phyloP scores from a whole-genome alignment of 257 asterid genomes.

The Fraxinus quadrangulata region DNA sequence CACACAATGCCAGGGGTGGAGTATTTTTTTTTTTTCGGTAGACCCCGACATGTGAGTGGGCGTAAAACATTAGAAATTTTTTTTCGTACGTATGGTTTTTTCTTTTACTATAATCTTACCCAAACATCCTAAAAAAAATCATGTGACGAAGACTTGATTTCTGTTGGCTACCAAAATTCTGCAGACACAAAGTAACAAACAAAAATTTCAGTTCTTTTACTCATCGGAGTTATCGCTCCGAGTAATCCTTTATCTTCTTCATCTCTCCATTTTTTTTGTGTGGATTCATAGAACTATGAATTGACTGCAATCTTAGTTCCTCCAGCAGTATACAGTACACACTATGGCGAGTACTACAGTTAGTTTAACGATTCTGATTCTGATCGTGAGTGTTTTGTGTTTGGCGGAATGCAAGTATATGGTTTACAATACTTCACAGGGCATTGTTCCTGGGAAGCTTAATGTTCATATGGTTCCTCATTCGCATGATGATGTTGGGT shows the following conservation, averaged over 20 bases:
- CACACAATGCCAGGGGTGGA: no score
- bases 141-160: neutral
- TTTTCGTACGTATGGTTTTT: no score
- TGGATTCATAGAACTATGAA: neutral
- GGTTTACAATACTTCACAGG: slow-evolving; percentile 75
- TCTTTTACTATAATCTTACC: no score
- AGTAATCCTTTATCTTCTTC: neutral
- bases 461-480: slow-evolving; percentile 98
- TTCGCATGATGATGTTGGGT: slow-evolving; percentile 95
- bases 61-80: no score
- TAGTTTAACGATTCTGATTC: slow-evolving; percentile 33
- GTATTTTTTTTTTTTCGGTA: no score
- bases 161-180: neutral
- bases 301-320: neutral
- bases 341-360: slow-evolving; percentile 40
- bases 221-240: neutral
- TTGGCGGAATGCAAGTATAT: slow-evolving; percentile 66
- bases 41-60: no score
- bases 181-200: neutral
- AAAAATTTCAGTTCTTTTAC: no score
- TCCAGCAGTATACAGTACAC: neutral
- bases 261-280: neutral
- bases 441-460: slow-evolving; percentile 62
- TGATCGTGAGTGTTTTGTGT: slow-evolving; percentile 37
- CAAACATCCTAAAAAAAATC: neutral